Percentiles rank a stretch among this genome's conserved stretches.
These are phyloP conservation scores for Eutypa lata DNA, from an alignment of 2,329 filamentous ascomycete species.

Conservation along the genomic window DNA sequence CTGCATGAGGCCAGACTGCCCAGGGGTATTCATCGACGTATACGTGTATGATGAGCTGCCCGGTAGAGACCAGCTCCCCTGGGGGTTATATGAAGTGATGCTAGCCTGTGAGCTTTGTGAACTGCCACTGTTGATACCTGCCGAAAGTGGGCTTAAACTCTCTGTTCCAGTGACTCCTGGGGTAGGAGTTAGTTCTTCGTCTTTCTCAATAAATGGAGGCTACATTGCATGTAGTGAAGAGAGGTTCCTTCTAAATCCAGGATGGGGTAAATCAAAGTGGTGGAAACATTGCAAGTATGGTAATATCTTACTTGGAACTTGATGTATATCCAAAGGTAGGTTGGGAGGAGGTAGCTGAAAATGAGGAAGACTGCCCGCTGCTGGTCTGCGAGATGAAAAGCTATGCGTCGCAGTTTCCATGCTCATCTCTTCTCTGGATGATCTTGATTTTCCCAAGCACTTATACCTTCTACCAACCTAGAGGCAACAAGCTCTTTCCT, in stretches of 20 bases:
- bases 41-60: slow-evolving; percentile 50
- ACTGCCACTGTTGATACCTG: slow-evolving; percentile 58
- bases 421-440: slow-evolving; percentile 5
- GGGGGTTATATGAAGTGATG: slow-evolving; percentile 53
- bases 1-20: slow-evolving; percentile 42
- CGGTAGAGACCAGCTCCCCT: slow-evolving; percentile 58
- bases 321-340: slow-evolving; percentile 27
- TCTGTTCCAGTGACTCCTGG: slow-evolving; percentile 51
- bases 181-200: slow-evolving; percentile 34
- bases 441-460: not conserved
- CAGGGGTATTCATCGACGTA: slow-evolving; percentile 53
- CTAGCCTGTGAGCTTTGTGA: slow-evolving; percentile 55
- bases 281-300: slow-evolving; percentile 3
- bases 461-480: not conserved
- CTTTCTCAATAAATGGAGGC: not conserved
- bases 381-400: slow-evolving; percentile 68
- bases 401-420: slow-evolving; percentile 39
- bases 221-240: not conserved
- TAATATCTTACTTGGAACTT: slow-evolving; percentile 32
- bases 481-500: not conserved
- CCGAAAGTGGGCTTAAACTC: slow-evolving; percentile 59
- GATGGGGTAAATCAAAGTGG: not conserved
- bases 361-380: slow-evolving; percentile 62
- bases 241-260: not conserved
- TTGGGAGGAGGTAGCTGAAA: slow-evolving; percentile 30